These are phyloP conservation scores for Nicotiana knightiana DNA, from an alignment of 257 asterid species.

Conservation along the genomic window DNA sequence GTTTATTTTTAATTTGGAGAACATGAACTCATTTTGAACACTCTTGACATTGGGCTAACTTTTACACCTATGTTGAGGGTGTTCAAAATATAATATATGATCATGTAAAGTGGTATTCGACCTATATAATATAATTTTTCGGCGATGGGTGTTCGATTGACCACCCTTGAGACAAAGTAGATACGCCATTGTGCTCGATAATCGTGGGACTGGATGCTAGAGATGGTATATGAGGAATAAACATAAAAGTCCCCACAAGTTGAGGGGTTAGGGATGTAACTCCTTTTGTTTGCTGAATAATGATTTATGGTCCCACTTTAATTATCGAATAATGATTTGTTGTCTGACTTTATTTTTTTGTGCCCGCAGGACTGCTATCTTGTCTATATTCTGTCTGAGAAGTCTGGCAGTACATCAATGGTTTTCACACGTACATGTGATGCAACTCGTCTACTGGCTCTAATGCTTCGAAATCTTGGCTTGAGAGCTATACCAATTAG, in stretches of 20 bases:
- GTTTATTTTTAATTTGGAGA: too few species aligned
- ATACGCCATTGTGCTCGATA: not conserved
- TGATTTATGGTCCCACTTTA: not conserved
- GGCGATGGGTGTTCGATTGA: too few species aligned
- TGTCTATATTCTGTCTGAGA: conserved; percentile 67
- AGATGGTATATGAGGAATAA: not conserved
- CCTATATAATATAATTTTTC: too few species aligned
- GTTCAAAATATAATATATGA: too few species aligned
- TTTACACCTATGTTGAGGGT: too few species aligned
- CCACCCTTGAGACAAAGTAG: too few species aligned
- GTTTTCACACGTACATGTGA: conserved; percentile 93
- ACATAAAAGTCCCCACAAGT: not conserved
- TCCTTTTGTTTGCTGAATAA: not conserved
- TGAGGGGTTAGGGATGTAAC: not conserved
- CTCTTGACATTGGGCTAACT: too few species aligned
- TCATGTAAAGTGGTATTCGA: too few species aligned
- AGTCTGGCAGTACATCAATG: conserved; percentile 73
- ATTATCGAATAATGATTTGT: not conserved
- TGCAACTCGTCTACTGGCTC: conserved; percentile 64
- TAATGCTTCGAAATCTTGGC: conserved; percentile 76
- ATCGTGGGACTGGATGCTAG: not conserved
- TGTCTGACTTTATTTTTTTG: not conserved
- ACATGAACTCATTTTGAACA: too few species aligned
- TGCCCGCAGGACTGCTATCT: conserved; percentile 69
- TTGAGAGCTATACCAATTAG: conserved; percentile 83